These are phyloP conservation scores for Geoglossum glabrum DNA, from an alignment of 495 filamentous ascomycete species.

Conservation along the genomic window DNA sequence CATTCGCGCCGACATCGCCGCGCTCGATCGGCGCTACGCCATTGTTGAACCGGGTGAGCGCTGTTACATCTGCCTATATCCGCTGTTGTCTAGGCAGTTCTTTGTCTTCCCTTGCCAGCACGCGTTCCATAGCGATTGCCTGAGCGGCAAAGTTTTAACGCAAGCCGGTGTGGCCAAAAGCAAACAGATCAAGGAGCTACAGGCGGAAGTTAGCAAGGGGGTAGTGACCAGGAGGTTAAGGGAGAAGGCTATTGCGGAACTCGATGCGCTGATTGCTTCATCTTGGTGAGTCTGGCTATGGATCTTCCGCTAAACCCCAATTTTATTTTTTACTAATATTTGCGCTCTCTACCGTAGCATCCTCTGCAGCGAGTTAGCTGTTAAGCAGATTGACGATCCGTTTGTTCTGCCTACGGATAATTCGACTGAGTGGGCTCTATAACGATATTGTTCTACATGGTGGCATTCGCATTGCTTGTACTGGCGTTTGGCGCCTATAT, in stretches of 20 bases:
- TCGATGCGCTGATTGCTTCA: constrained; percentile 69
- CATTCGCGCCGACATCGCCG: constrained; percentile 69
- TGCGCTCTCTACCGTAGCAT: constrained; percentile 31
- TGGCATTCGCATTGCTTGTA: background rate
- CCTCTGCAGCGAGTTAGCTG: constrained; percentile 81
- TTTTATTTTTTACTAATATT: constrained; percentile 2
- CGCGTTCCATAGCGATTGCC: constrained; percentile 86
- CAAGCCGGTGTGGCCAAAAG: constrained; percentile 50
- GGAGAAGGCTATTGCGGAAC: constrained; percentile 68
- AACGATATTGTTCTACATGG: background rate
- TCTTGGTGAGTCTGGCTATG: constrained; percentile 42
- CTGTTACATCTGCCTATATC: constrained; percentile 72
- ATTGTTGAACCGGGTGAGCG: constrained; percentile 93
- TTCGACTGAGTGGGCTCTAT: constrained; percentile 60
- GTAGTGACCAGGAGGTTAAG: constrained; percentile 40
- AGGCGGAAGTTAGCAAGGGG: constrained; percentile 56
- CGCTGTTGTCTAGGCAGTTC: constrained; percentile 73
- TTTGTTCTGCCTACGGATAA: constrained; percentile 58
- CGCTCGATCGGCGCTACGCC: constrained; percentile 71
- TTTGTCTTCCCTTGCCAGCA: constrained; percentile 98
- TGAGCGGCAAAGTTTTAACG: constrained; percentile 66
- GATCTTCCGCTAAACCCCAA: too few species aligned
- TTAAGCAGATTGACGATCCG: constrained; percentile 80
- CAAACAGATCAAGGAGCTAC: constrained; percentile 64
- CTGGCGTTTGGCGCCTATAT: background rate